Evolutionary conservation across 768 basidiomycete genomes (phyloP).

Genomic region (Chalciporus sphaerocephalus): DNA sequence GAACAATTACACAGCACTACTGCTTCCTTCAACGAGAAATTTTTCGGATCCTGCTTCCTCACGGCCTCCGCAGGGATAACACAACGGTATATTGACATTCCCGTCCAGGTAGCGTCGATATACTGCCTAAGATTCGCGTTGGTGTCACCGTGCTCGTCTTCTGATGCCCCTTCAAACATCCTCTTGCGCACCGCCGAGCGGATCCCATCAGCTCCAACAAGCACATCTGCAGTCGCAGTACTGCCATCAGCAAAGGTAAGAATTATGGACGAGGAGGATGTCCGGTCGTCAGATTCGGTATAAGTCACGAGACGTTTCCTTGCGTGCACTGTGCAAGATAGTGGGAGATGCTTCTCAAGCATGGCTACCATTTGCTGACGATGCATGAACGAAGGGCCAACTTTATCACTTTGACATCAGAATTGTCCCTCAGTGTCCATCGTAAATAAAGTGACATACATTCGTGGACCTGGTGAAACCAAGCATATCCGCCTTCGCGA

Average conservation of each 20-base stretch:
- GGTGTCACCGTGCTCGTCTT: background rate
- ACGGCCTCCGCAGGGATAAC: conserved; percentile 34
- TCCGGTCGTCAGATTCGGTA: conserved; percentile 5
- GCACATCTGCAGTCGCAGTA: conserved; percentile 34
- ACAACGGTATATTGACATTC: conserved; percentile 37
- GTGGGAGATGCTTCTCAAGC: conserved; percentile 17
- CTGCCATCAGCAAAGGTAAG: conserved; percentile 16
- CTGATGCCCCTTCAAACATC: conserved; percentile 18
- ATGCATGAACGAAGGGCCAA: conserved; percentile 13
- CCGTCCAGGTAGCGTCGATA: conserved; percentile 37
- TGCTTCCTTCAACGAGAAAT: conserved; percentile 15
- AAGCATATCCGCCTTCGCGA: conserved; percentile 27
- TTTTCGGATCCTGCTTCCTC: conserved; percentile 19
- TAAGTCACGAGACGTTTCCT: conserved; percentile 22
- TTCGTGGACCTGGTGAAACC: conserved; percentile 20
- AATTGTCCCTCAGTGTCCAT: background rate
- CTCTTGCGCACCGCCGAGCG: conserved; percentile 25
- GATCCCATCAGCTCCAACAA: conserved; percentile 47
- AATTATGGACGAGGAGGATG: conserved; percentile 2
- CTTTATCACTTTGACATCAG: conserved; percentile 14
- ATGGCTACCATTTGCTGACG: conserved; percentile 20
- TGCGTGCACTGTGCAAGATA: conserved; percentile 14
- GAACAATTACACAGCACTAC: conserved; percentile 18
- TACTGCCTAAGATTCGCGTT: conserved; percentile 7
- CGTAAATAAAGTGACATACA: conserved; percentile 13